Evolutionary conservation across 2,329 filamentous ascomycete genomes (phyloP).

Genomic region (Lecanicillium sp.): DNA sequence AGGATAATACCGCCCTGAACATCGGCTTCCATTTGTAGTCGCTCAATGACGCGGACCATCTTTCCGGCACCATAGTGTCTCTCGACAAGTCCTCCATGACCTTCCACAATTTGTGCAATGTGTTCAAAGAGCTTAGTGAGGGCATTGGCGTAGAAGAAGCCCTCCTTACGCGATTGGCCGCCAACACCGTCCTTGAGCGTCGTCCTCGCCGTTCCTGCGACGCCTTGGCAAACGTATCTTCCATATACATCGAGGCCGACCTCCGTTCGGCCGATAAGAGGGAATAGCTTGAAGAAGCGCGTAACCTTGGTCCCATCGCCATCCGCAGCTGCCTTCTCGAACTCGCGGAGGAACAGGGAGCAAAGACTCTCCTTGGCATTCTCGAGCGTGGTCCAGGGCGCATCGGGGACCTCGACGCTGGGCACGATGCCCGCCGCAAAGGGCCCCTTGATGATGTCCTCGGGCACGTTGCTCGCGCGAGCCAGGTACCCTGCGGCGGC

Average conservation of each 20-base stretch:
- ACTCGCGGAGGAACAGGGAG: slow-evolving; percentile 85
- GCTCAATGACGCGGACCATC: slow-evolving; percentile 91
- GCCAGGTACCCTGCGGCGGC: slow-evolving; percentile 86
- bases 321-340: slow-evolving; percentile 82
- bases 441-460: slow-evolving; percentile 70
- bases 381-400: slow-evolving; percentile 80
- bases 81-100: slow-evolving; percentile 85
- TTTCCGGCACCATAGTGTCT: slow-evolving; percentile 87
- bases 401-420: slow-evolving; percentile 89
- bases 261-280: slow-evolving; percentile 81
- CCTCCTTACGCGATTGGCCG: slow-evolving; percentile 51
- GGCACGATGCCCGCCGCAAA: slow-evolving; percentile 93
- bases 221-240: slow-evolving; percentile 90
- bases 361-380: slow-evolving; percentile 85
- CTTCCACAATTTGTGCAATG: slow-evolving; percentile 92
- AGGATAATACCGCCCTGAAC: slow-evolving; percentile 93
- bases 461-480: slow-evolving; percentile 74
- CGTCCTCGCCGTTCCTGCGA: slow-evolving; percentile 73
- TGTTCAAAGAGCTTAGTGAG: slow-evolving; percentile 93
- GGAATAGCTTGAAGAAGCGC: slow-evolving; percentile 96
- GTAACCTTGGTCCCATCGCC: slow-evolving; percentile 87
- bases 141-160: slow-evolving; percentile 86
- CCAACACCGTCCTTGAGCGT: slow-evolving; percentile 67
- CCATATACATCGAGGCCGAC: slow-evolving; percentile 93
- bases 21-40: slow-evolving; percentile 89